Percentiles rank a stretch among this genome's conserved stretches.
Evolutionary conservation across 306 rosid species (phyloP).

Genomic region (Citrullus colocynthis): DNA sequence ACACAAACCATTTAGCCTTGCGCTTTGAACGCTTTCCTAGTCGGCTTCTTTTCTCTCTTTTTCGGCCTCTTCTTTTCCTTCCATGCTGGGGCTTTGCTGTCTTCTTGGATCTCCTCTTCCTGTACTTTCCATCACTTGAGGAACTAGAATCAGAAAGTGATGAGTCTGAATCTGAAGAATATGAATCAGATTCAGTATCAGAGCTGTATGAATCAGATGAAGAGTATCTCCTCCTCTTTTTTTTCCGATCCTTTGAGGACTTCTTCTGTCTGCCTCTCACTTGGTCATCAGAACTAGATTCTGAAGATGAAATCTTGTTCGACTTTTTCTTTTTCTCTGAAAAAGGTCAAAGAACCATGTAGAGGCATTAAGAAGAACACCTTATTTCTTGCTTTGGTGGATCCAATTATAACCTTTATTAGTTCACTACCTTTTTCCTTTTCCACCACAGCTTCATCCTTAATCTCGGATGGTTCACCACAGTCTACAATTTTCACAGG

Average conservation of each 20-base stretch:
- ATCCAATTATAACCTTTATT: background rate
- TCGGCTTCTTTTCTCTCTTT: constrained; percentile 42
- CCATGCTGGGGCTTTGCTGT: constrained; percentile 38
- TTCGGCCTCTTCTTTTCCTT: constrained; percentile 47
- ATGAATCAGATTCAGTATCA: constrained; percentile 37
- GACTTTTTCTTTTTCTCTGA: constrained; percentile 57
- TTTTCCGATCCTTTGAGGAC: constrained; percentile 38
- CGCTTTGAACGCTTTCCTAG: constrained; percentile 37
- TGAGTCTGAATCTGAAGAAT: constrained; percentile 41
- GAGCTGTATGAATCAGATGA: constrained; percentile 66
- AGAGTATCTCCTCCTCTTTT: constrained; percentile 55
- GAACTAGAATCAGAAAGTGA: constrained; percentile 62
- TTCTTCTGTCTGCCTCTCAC: constrained; percentile 38
- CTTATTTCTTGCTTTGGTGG: background rate
- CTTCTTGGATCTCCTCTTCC: constrained; percentile 47
- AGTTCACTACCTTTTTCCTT: constrained; percentile 61
- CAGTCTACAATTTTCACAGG: constrained; percentile 73
- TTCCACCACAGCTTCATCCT: constrained; percentile 25
- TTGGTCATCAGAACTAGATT: constrained; percentile 45
- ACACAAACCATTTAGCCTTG: constrained; percentile 45
- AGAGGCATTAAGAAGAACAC: constrained; percentile 5
- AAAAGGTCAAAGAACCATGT: constrained; percentile 10
- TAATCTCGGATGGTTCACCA: constrained; percentile 53
- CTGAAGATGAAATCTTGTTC: constrained; percentile 37
- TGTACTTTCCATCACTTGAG: constrained; percentile 47